These are phyloP conservation scores for Cytospora schulzeri DNA, from an alignment of 2,329 filamentous ascomycete species.

Conservation along the genomic window DNA sequence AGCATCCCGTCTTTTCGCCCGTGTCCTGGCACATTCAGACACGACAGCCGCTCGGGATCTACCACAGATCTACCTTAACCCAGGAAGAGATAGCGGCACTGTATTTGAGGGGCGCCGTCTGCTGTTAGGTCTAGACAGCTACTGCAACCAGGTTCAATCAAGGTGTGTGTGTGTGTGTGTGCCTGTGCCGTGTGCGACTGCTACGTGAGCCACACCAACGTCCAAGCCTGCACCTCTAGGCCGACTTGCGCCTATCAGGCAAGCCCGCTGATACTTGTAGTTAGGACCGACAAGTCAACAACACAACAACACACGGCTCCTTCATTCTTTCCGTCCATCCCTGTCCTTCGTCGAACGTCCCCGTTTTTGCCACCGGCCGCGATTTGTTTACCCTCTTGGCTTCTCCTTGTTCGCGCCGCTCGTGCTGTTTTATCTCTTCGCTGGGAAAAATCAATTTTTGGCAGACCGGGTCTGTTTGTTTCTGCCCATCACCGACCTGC, in stretches of 20 bases:
- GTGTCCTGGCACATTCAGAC: constrained; percentile 5
- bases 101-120: not conserved
- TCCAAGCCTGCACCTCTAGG: constrained; percentile 15
- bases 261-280: constrained; percentile 17
- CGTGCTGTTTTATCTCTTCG: constrained; percentile 9
- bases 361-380: constrained; percentile 10
- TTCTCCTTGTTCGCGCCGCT: constrained; percentile 1
- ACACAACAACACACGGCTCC: constrained; percentile 19
- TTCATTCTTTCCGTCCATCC: constrained; percentile 7
- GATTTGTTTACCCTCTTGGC: not conserved
- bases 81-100: not conserved
- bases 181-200: not conserved
- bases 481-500: not conserved
- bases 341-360: not conserved
- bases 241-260: constrained; percentile 14
- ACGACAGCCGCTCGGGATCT: constrained; percentile 3
- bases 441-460: not conserved
- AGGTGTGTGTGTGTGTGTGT: constrained; percentile 6
- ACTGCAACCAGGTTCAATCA: not conserved
- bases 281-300: constrained; percentile 18
- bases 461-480: constrained; percentile 2
- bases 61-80: not conserved
- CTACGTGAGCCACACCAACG: not conserved
- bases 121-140: not conserved
- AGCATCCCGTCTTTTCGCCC: not conserved